Evolutionary conservation across 495 filamentous ascomycete genomes (phyloP), one percentile per base, ranked within the genome.

Genomic region (Monascus purpureus): DNA sequence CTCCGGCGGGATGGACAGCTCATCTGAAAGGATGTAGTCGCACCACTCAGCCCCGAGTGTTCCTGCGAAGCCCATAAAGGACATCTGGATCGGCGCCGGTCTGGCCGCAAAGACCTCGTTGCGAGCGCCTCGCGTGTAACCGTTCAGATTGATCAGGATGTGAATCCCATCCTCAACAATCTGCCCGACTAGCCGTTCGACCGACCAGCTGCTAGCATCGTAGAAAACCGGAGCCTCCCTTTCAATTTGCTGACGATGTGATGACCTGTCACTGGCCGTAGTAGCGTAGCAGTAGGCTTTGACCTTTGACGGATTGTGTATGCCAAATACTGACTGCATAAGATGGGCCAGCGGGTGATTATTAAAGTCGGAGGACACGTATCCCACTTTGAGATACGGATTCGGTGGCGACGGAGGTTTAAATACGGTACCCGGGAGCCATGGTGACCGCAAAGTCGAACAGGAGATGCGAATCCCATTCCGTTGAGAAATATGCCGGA

Each of bases 41-140:
- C 90, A 99, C 90, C 90, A 99, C 47, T 96, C 90, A 17, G 90
- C 90, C 8, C 92, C 90, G 6, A 99, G 65, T 2, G 90, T 94
- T 5, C 90, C 90, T 1, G 90, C 90, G 54, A 99, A 96, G 1
- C 90, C 90, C 90, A 99, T 99, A 51, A 99, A 99, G 0, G 90
- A 94, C 90, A 99, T 99, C 42, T 96, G 90, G 30, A 99, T 87
- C 0, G 90, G 90, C 2, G 86, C 85, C 7, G 90, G 86, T 16
- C 90, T 74, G 8, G 92, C 90, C 20, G 90, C 90, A 53, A 99
- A 99, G 12, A 96, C 74, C 49, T 99, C 92, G 41, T 99, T 99
- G 24, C 85, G 75, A n/a, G 90, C 90, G 13, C 90, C 90, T 19
- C 90, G 72, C 4, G 90, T 99, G 55, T 96, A 99, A 17, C 90